A percentile compares a stretch with the other conserved stretches of the same genome.
These are phyloP conservation scores for Picea sitchensis DNA, from an alignment of 75 land plant species.

Conservation along the genomic window DNA sequence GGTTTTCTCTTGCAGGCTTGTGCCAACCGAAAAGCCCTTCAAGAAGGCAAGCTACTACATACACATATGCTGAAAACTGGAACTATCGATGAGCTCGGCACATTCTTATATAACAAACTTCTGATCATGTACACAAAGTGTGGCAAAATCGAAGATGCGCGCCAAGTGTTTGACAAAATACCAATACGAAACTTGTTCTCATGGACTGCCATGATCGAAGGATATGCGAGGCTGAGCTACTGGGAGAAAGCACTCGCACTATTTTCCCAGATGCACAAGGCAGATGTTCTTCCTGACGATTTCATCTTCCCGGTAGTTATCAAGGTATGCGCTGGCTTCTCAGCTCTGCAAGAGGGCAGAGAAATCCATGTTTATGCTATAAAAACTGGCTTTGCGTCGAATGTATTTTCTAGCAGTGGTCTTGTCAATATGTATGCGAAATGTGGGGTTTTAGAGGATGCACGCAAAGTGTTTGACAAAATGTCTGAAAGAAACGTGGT, in stretches of 20 bases:
- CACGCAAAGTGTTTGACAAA: conserved; percentile 33
- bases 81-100: conserved; percentile 38
- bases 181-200: conserved; percentile 19
- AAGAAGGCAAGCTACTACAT: conserved; percentile 32
- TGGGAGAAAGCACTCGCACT: too few species aligned
- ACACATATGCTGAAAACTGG: conserved; percentile 35
- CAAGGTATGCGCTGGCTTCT: too few species aligned
- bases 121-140: conserved; percentile 66
- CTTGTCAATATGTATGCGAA: conserved; percentile 65
- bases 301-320: too few species aligned
- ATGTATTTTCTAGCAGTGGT: conserved; percentile 42
- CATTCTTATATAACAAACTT: conserved; percentile 43
- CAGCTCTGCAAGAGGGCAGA: too few species aligned
- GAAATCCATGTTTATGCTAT: conserved; percentile 32
- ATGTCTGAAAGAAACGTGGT: conserved; percentile 33
- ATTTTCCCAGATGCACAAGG: too few species aligned
- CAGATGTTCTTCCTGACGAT: too few species aligned
- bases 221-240: conserved; percentile 13
- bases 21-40: conserved; percentile 15
- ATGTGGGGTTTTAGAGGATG: conserved; percentile 48
- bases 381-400: conserved; percentile 26
- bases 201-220: conserved; percentile 27
- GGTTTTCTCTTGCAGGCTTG: conserved; percentile 17
- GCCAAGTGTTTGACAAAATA: conserved; percentile 27
- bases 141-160: conserved; percentile 44